Base-by-base conservation (phyloP, 2,329 filamentous ascomycete species). In the Thyridium curvatum region DNA sequence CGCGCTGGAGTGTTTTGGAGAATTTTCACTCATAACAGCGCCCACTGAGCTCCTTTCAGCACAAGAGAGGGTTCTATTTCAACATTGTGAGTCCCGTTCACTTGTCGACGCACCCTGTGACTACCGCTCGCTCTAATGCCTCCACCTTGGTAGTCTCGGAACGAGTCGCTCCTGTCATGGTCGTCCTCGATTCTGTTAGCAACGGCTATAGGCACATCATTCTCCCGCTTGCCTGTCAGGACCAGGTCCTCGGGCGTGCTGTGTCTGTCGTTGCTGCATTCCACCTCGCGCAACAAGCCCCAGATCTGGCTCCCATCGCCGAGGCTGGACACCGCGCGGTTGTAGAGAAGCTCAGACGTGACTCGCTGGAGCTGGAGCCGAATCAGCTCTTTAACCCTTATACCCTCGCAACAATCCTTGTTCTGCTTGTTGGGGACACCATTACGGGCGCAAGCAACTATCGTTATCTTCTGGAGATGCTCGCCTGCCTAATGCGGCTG, bases 131-230 rank as follows among this genome's bases (percentile, higher is more conserved):
- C 46, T 45, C 40, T 41, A 10, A 43, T 16, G 12, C 36, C 39
- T 28, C 5, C 1, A 8, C 1, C 3, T 1, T 4, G n/a, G n/a
- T 3, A 63, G 60, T 65, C 33, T 59, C 62, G 4, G 49, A 59
- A 14, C 53, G 40, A 10, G 54, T 66, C 9, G 62, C 63, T 0
- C 56, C 60, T 1, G 53, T 56, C 15, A 66, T 66, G 62, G 61
- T 66, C 1, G 54, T 65, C 0, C 43, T 64, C 9, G 62, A 65
- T 39, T 52, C 46, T 5, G 35, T 48, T 0, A 49, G 42, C 8
- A 66, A 66, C 30, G 63, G 61, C 12, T 66, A 66, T 32, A 51
- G 62, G 17, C 49, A 64, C 6, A 40, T 64, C 10, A 53, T 66
- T 7, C 48, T 66, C 3, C 61, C 63, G 3, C 55, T 66, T n/a